phyloP scores from a whole-genome alignment of 2,329 filamentous ascomycete genomes.

The Ceratocystis variospora region DNA sequence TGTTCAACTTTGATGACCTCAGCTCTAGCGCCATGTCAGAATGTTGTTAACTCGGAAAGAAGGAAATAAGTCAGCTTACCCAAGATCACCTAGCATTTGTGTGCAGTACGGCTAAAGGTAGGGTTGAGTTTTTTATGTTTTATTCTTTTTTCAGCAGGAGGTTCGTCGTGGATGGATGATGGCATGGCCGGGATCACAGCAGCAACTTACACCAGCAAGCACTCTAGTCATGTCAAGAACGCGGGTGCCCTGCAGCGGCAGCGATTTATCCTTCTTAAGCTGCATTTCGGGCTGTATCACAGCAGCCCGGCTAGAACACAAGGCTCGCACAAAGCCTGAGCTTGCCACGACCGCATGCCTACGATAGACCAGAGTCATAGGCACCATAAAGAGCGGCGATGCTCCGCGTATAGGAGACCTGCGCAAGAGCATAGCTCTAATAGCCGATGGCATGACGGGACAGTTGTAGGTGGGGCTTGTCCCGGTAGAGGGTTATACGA shows the following conservation, averaged over 20 bases:
- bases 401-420: background rate
- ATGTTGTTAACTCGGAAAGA: background rate
- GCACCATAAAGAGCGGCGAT: background rate
- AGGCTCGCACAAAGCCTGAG: background rate
- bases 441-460: background rate
- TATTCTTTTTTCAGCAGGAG: constrained; percentile 8
- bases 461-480: background rate
- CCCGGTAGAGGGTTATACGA: background rate
- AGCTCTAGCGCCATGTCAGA: constrained; percentile 41
- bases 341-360: background rate
- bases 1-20: constrained; percentile 98
- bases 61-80: constrained; percentile 44
- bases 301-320: background rate
- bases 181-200: constrained; percentile 9
- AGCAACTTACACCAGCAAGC: constrained; percentile 64
- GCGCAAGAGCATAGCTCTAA: background rate
- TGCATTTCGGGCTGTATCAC: background rate
- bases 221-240: constrained; percentile 97
- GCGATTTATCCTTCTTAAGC: constrained; percentile 17
- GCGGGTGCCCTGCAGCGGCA: constrained; percentile 70
- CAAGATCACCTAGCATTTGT: constrained; percentile 88
- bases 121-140: too few species aligned
- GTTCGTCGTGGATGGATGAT: constrained; percentile 1
- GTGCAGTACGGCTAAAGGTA: constrained; percentile 78
- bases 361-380: background rate